Conservation (phyloP, 1,139 yeast genomes). For the Blastobotrys persicus region DNA sequence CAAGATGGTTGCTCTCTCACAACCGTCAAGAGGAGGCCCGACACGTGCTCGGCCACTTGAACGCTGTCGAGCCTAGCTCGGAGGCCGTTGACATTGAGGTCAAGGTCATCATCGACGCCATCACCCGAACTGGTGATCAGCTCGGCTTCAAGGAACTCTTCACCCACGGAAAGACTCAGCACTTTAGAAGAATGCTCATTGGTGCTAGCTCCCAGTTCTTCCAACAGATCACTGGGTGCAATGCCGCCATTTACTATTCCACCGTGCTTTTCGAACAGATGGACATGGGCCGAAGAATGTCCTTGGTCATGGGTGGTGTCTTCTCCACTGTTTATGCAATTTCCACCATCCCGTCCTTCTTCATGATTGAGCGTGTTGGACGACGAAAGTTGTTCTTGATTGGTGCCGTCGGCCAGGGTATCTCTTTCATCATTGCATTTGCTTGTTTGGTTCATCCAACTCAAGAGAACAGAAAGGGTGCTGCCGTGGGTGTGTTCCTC, state of each 20-base stretch:
- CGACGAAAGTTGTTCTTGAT: conserved; percentile 58
- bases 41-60: conserved; percentile 45
- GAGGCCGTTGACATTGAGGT: conserved; percentile 26
- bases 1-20: conserved; percentile 50
- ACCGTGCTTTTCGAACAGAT: conserved; percentile 46
- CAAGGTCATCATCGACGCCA: conserved; percentile 26
- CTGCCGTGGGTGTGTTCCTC: conserved; percentile 55
- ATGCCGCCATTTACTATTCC: conserved; percentile 53
- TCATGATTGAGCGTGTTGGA: conserved; percentile 57
- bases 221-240: conserved; percentile 66
- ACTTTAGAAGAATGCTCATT: conserved; percentile 40
- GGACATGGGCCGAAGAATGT: conserved; percentile 49
- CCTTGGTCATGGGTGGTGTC: conserved; percentile 57
- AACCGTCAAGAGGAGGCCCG: conserved; percentile 40
- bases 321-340: conserved; percentile 55
- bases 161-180: conserved; percentile 50
- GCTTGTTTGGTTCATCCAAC: conserved; percentile 50
- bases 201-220: conserved; percentile 55
- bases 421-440: conserved; percentile 71
- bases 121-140: conserved; percentile 23
- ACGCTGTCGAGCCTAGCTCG: conserved; percentile 12
- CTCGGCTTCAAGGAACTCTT: conserved; percentile 46
- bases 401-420: conserved; percentile 45
- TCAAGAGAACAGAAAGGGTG: conserved; percentile 39
- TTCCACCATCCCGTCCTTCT: conserved; percentile 48